Percentiles rank a stretch among this genome's conserved stretches.
Evolutionary conservation across 768 basidiomycete species (phyloP).

Genomic region (Suillus subalutaceus): DNA sequence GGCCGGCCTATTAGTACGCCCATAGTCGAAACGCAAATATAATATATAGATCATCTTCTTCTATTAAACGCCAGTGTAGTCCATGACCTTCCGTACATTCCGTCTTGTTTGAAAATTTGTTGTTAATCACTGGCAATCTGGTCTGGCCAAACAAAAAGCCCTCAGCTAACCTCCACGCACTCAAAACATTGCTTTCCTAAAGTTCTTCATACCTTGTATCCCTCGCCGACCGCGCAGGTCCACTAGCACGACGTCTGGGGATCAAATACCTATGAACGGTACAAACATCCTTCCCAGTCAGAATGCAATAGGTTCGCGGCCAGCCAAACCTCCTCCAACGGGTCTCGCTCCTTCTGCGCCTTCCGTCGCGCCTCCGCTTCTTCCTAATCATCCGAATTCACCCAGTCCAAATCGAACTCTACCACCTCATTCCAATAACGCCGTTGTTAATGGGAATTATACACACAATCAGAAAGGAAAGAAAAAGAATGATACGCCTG

Average conservation of each 20-base stretch:
- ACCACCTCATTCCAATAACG: constrained; percentile 28
- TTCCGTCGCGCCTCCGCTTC: constrained; percentile 55
- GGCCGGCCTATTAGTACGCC: background rate
- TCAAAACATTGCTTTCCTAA: constrained; percentile 28
- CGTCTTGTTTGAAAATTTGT: constrained; percentile 2
- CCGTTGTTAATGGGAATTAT: constrained; percentile 31
- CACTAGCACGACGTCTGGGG: constrained; percentile 24
- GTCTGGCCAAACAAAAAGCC: constrained; percentile 9
- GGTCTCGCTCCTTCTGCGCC: constrained; percentile 67
- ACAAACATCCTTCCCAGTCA: constrained; percentile 26
- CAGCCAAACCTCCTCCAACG: constrained; percentile 55
- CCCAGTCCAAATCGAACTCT: constrained; percentile 37
- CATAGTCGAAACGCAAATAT: background rate
- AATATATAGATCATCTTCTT: background rate
- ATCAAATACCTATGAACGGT: constrained; percentile 50
- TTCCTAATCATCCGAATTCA: constrained; percentile 47
- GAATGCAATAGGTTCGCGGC: constrained; percentile 41
- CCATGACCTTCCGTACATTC: background rate
- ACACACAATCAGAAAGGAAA: constrained; percentile 53
- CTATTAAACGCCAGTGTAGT: background rate
- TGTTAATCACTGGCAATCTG: constrained; percentile 3
- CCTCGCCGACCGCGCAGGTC: constrained; percentile 30
- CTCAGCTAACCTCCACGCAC: constrained; percentile 15
- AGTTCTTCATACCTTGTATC: constrained; percentile 29
- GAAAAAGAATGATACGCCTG: constrained; percentile 66